phyloP scores from a whole-genome alignment of 805 yeast genomes.

The Ogataea minuta region DNA sequence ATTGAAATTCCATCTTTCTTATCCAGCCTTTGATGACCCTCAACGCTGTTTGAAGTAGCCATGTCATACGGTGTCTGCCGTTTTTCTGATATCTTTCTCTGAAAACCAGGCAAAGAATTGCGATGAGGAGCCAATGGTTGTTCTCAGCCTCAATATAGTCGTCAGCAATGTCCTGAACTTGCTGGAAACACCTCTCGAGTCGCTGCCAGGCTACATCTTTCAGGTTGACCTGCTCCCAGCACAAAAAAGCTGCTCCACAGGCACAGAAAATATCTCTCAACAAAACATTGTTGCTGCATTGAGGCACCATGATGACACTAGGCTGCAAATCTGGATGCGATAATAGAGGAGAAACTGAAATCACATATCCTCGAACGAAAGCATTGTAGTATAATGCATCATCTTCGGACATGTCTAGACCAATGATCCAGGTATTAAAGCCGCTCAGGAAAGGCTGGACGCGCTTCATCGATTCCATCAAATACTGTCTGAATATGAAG shows the following conservation, averaged over 20 bases:
- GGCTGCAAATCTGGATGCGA: constrained; percentile 42
- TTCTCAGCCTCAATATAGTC: constrained; percentile 8
- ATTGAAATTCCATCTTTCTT: not conserved
- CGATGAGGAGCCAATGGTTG: constrained; percentile 40
- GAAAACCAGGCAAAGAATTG: constrained; percentile 38
- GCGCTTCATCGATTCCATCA: too few relatives aligned
- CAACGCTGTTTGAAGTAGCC: constrained; percentile 35
- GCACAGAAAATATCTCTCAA: constrained; percentile 35
- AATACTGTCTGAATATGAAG: too few relatives aligned
- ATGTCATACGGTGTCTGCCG: constrained; percentile 28
- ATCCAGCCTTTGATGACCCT: constrained; percentile 32
- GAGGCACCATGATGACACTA: constrained; percentile 39
- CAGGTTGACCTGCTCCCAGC: constrained; percentile 33
- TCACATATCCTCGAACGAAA: constrained; percentile 40
- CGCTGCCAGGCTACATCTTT: constrained; percentile 19
- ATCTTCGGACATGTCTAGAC: constrained; percentile 16
- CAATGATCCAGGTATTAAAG: constrained; percentile 13
- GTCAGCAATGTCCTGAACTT: not conserved
- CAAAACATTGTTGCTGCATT: constrained; percentile 24
- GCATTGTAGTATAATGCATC: constrained; percentile 32
- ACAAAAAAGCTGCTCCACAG: constrained; percentile 39
- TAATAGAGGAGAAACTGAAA: constrained; percentile 40
- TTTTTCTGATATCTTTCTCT: constrained; percentile 34
- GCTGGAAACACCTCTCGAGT: not conserved
- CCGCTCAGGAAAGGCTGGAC: too few relatives aligned